phyloP scores from a whole-genome alignment of 2,329 filamentous ascomycete species.

The Harringtonia aguacate region DNA sequence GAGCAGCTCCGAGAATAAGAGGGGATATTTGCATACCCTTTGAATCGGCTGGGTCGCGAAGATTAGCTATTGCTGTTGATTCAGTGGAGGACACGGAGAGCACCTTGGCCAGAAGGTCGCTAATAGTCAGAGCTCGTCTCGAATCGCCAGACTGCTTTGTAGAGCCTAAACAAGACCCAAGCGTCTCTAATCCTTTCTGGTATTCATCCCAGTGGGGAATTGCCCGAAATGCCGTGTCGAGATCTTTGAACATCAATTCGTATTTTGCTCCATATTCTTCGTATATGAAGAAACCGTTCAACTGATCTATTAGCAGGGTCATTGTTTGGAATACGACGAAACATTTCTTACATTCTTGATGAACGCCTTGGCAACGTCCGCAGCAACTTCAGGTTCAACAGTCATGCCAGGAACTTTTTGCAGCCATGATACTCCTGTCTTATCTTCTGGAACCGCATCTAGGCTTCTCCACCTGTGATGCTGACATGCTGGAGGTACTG shows the following conservation, averaged over 20 bases:
- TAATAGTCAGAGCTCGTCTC: constrained; percentile 70
- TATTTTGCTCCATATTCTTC: constrained; percentile 89
- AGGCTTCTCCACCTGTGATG: constrained; percentile 39
- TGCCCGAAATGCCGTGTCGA: constrained; percentile 56
- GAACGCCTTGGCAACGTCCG: constrained; percentile 51
- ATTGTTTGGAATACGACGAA: not conserved
- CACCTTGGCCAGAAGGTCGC: constrained; percentile 86
- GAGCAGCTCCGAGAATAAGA: constrained; percentile 75
- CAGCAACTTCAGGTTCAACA: constrained; percentile 47
- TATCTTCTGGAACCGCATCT: constrained; percentile 32
- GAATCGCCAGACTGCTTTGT: constrained; percentile 51
- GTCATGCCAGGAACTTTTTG: constrained; percentile 39
- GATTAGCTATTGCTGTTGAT: not conserved
- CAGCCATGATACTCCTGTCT: constrained; percentile 27
- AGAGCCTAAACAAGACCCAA: constrained; percentile 66
- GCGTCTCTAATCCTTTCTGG: constrained; percentile 73
- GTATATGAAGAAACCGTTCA: constrained; percentile 74
- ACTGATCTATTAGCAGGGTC: constrained; percentile 32
- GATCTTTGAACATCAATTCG: constrained; percentile 71
- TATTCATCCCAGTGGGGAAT: constrained; percentile 68
- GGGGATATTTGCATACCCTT: constrained; percentile 79
- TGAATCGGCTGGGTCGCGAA: constrained; percentile 64
- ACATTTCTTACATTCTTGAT: constrained; percentile 37
- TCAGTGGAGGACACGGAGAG: constrained; percentile 10
- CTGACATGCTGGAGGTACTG: constrained; percentile 5